These are phyloP conservation scores for Cryptosporidium andersoni DNA, from an alignment of 169 alveolate species.

Conservation along the genomic window DNA sequence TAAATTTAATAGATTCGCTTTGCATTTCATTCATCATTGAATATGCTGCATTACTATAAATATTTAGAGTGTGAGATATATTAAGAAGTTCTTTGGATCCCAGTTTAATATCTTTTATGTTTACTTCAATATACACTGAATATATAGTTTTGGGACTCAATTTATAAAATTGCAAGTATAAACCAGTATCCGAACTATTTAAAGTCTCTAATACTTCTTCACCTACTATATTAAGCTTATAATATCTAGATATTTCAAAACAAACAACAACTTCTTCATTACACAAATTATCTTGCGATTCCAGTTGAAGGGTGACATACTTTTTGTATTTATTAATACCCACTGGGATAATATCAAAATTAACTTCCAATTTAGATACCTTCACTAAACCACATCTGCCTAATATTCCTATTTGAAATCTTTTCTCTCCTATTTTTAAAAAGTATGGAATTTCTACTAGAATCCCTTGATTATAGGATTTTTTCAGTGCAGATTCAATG, in stretches of 20 bases:
- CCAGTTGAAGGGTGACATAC: neutral
- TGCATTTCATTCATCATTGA: neutral
- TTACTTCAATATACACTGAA: slow-evolving; percentile 7
- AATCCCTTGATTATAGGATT: too few species aligned
- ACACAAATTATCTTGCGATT: neutral
- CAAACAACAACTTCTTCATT: neutral
- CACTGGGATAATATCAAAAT: slow-evolving; percentile 58
- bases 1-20: neutral
- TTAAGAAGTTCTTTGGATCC: neutral
- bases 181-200: too few species aligned
- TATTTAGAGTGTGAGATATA: slow-evolving; percentile 1
- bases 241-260: neutral
- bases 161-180: neutral
- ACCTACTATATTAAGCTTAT: neutral
- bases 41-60: neutral
- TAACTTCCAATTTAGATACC: neutral
- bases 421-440: neutral
- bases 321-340: slow-evolving; percentile 1
- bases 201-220: neutral
- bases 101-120: neutral
- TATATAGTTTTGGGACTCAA: neutral
- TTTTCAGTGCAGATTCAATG: too few species aligned
- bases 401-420: slow-evolving; percentile 2
- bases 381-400: slow-evolving; percentile 20
- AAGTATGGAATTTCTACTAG: too few species aligned